Conservation (phyloP, 2,329 filamentous ascomycete genomes). For the Hypoxylon sp. region DNA sequence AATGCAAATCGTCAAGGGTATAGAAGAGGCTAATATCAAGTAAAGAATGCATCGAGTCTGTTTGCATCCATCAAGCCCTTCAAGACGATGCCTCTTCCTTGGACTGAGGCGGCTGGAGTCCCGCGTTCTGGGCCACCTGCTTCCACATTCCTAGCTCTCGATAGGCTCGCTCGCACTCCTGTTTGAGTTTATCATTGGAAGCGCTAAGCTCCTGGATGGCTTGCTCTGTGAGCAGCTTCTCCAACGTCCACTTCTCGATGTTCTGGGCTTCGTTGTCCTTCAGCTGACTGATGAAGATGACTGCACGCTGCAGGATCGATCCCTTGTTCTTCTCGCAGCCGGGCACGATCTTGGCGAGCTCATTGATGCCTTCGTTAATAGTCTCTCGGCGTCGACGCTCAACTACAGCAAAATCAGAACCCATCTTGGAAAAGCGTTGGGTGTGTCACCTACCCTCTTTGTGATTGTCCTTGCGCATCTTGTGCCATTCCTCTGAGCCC, state of each 20-base stretch:
- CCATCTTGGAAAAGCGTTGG: neutral
- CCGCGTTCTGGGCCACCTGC: constrained; percentile 68
- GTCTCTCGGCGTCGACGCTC: constrained; percentile 96
- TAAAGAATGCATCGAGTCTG: constrained; percentile 25
- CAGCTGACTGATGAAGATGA: constrained; percentile 92
- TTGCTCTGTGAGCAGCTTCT: constrained; percentile 89
- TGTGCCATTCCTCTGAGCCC: constrained; percentile 98
- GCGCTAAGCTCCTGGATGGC: constrained; percentile 87
- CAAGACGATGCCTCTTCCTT: constrained; percentile 50
- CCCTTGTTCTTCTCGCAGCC: constrained; percentile 99
- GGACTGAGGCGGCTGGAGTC: constrained; percentile 56
- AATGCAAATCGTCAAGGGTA: constrained; percentile 29
- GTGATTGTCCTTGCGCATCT: constrained; percentile 95
- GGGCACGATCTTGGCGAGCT: constrained; percentile 95
- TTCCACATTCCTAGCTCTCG: constrained; percentile 83
- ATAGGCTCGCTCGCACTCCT: constrained; percentile 79
- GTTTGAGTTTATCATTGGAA: constrained; percentile 87
- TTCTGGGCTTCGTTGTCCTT: constrained; percentile 95
- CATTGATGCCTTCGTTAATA: constrained; percentile 98
- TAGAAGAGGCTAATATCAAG: constrained; percentile 30
- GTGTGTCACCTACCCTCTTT: constrained; percentile 79
- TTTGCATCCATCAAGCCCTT: constrained; percentile 7
- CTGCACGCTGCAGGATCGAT: constrained; percentile 90
- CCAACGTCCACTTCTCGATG: constrained; percentile 91
- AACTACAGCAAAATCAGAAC: constrained; percentile 62